These are phyloP conservation scores for Colletotrichum camelliae DNA, from an alignment of 2,329 filamentous ascomycete genomes.

Conservation along the genomic window DNA sequence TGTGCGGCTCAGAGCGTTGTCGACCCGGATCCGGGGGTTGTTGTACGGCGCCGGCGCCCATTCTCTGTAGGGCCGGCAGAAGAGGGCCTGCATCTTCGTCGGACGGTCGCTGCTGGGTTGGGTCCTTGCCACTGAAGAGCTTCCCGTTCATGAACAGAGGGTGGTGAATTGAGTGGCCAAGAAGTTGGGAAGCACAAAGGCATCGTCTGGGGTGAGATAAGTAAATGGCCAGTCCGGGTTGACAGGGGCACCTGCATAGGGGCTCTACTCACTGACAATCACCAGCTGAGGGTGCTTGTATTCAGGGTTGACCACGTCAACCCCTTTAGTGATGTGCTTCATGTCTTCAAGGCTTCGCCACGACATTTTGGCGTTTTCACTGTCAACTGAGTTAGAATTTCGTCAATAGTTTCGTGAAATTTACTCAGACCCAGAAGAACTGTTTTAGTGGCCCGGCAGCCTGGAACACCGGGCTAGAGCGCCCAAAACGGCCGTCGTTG, in stretches of 20 bases:
- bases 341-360: neutral
- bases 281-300: constrained; percentile 3
- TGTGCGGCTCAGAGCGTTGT: neutral
- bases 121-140: neutral
- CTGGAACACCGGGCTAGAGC: neutral
- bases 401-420: neutral
- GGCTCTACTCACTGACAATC: neutral
- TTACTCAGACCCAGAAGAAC: neutral
- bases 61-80: neutral
- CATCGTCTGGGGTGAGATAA: neutral
- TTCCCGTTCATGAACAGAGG: neutral
- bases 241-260: neutral
- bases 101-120: neutral
- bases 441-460: neutral
- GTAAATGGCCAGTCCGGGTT: fast-evolving
- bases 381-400: neutral
- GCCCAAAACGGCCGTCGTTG: neutral
- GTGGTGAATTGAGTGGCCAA: neutral
- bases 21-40: neutral
- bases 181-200: neutral
- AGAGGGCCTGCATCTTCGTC: neutral
- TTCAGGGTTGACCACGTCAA: neutral
- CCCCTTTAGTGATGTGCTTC: neutral
- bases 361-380: neutral
- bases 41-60: constrained; percentile 10